Evolutionary conservation across 805 yeast genomes (phyloP), one percentile per base, ranked within the genome.

Genomic region (Tetrapisispora namnaoensis): DNA sequence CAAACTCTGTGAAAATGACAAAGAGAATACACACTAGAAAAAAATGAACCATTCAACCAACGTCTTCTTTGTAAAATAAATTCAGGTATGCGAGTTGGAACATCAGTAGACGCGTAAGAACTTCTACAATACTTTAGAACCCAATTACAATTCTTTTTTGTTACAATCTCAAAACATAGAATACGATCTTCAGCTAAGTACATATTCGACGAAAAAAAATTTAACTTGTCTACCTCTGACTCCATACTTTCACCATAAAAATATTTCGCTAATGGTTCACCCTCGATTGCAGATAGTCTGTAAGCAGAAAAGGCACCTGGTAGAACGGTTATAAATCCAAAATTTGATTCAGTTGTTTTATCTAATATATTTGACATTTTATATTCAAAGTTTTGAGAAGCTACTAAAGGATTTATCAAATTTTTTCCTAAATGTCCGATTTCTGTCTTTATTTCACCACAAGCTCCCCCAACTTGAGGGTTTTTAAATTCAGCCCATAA

Each of bases 251-350:
- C 97, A 55, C 98, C 98, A 66, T 88, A 86, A 68, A 93, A 83
- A 64, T 91, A 91, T 63, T 88, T 86, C 51, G 83, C 87, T 51
- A 91, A 68, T 3, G 99, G 99, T 38, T 78, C 77, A 6, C 96
- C 96, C 52, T 79, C 73, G 36, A 91, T 71, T 0, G 97, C 98
- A 36, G 73, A 77, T 59, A 82, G 90, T 51, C 98, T 72, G 65
- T 93, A 91, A 0, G 98, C 99, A 16, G 95, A 86, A 59, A 93
- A 90, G 0, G 98, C 98, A 59, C 98, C 98, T 0, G 98, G 98
- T 47, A 93, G 74, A 50, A 93, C 98, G 0, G 95, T 78, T 56
- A 91, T 90, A 62, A 88, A 91, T 0, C 99, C 99, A 69, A 93
- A 91, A 1, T 83, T 86, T 4, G 95, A 83, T 65, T 91, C 99